phyloP scores from a whole-genome alignment of 169 alveolate species.

The Plasmodium gonderi region DNA sequence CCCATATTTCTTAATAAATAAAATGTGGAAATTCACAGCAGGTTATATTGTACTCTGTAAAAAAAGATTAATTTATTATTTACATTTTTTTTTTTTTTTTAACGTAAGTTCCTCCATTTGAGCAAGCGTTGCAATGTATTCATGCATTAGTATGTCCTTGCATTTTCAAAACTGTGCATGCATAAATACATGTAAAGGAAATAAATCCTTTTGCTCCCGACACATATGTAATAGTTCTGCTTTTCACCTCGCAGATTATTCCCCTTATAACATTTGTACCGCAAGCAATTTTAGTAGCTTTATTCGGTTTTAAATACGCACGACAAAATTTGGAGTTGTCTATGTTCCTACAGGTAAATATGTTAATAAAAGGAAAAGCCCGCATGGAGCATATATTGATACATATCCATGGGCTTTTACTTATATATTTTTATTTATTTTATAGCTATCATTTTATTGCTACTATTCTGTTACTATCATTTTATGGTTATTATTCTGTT shows the following conservation, averaged over 20 bases:
- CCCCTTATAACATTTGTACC: slow-evolving; percentile 85
- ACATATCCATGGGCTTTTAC: neutral
- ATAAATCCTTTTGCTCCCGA: neutral
- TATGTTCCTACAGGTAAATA: slow-evolving; percentile 77
- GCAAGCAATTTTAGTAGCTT: slow-evolving; percentile 80
- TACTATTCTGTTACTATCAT: slow-evolving; percentile 56
- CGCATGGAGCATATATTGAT: neutral
- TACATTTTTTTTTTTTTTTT: too few species aligned
- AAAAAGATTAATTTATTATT: too few species aligned
- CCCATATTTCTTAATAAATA: neutral
- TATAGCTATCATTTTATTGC: too few species aligned
- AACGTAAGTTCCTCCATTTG: neutral
- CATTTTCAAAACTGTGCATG: too few species aligned
- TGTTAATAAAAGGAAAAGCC: neutral
- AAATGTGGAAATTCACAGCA: neutral
- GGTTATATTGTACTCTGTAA: too few species aligned
- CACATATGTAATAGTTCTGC: neutral
- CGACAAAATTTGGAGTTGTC: slow-evolving; percentile 77
- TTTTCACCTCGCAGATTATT: slow-evolving; percentile 65
- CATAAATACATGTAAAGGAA: neutral
- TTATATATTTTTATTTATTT: neutral
- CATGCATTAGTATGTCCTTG: too few species aligned
- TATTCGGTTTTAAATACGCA: slow-evolving; percentile 82
- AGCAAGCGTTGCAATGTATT: neutral
- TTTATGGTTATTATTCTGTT: slow-evolving; percentile 63